Evolutionary conservation across 2,329 filamentous ascomycete species (phyloP), one percentile per base, ranked within the genome.

Genomic region (Pyrenophora tritici-repentis): DNA sequence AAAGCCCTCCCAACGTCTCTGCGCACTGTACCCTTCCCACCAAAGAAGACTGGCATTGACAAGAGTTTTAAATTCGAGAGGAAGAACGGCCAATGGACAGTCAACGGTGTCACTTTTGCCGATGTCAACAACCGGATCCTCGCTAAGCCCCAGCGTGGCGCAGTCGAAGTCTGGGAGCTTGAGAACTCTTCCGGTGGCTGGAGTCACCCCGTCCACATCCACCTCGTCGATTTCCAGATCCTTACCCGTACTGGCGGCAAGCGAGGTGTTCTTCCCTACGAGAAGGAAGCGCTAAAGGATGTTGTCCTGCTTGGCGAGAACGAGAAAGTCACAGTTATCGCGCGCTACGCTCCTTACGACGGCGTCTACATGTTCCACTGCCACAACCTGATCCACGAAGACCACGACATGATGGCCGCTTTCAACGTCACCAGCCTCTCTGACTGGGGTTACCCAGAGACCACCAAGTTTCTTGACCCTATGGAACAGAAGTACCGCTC

Each of bases 211-310:
- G 70, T 77, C 18, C 83, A 86, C 65, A 78, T 86, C 39, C 83
- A 86, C 58, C 74, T 86, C 2, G 77, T 86, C 49, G 83, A 85
- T 60, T 81, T 86, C 68, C 77, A 80, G 48, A 76, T 86, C 39
- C 59, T 84, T 16, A 73, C 71, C 6, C 80, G 83, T 14, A 76
- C 67, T 0, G 78, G 78, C 7, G 75, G 75, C 5, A 69, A 72
- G 13, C 63, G 67, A 6, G 61, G 66, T 14, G 77, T 84, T 3
- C 67, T 78, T 46, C 73, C 78, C 0, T 85, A 85, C 59, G 83
- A 86, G 66, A 73, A 73, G 1, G 77, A 75, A 3, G 82, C 79
- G 0, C 74, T 85, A 6, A 85, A 85, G 68, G 82, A 85, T 55
- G 80, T 83, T 1, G 81, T 84, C 2, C 79, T 81, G 67, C 75